Base-by-base conservation (phyloP, 2,329 filamentous ascomycete genomes). In the Pseudogymnoascus sp. region DNA sequence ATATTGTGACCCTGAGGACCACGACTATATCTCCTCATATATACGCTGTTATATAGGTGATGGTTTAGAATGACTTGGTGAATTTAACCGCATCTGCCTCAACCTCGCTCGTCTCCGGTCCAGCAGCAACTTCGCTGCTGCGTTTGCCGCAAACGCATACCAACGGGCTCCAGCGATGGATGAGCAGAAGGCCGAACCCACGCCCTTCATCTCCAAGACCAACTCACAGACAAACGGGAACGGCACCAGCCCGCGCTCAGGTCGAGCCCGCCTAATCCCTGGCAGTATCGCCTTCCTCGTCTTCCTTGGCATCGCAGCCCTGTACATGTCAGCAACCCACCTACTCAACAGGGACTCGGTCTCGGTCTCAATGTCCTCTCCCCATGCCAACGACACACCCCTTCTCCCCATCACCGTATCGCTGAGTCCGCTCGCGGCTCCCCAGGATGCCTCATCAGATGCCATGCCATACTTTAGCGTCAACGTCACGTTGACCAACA, bases 401-500 rank as follows among this genome's bases (percentile, higher is more conserved):
- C 3, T 18, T 2, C 14, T 53, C 25, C 46, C 46, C 23, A 53
- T 53, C 23, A 53, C 46, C 14, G 25, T 53, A 10, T 53, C 46
- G 2, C n/a, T 53, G n/a, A 53, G 46, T 2, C 46, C 46, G 7
- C 25, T 53, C n/a, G 7, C 25, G 8, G 14, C 46, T 31, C 6
- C 46, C 14, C 25, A 53, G 14, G 10, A 11, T n/a, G 7, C 25
- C 46, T 28, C 46, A 12, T 4, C 14, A 18, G 46, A 53, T 31
- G 4, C 25, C 1, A 31, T n/a, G 25, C 46, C 46, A 31, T 53
- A 10, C n/a, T 61, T 69, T 34, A 63, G 61, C 8, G 36, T 70
- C 5, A 59, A 60, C 14, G 44, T 62, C 50, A 65, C 50, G 1
- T 62, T 75, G 18, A 62, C 67, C 25, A 77, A 76, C 42, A 64